These are phyloP conservation scores for Colletotrichum higginsianum DNA, from an alignment of 2,329 filamentous ascomycete species.

Conservation along the genomic window DNA sequence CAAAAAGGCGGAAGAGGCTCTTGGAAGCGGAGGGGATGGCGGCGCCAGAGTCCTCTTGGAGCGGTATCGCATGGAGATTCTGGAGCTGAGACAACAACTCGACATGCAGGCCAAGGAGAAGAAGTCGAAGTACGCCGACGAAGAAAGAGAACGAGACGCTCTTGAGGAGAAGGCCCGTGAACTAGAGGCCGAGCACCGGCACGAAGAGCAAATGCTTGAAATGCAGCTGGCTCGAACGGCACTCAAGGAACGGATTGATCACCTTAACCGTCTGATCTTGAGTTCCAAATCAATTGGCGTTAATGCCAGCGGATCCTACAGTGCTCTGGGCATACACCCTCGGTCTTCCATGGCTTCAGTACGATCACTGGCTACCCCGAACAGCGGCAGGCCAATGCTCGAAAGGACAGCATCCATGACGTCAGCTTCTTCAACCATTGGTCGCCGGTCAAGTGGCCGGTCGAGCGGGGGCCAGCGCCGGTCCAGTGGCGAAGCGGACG, in stretches of 20 bases:
- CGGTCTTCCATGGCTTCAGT: conserved; percentile 69
- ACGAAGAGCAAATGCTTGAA: conserved; percentile 98
- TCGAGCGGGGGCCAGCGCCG: conserved; percentile 62
- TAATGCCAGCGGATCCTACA: conserved; percentile 82
- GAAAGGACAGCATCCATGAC: conserved; percentile 78
- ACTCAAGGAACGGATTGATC: conserved; percentile 96
- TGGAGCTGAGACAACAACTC: conserved; percentile 83
- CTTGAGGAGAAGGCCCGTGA: conserved; percentile 82
- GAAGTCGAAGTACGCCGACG: conserved; percentile 73
- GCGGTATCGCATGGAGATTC: conserved; percentile 93
- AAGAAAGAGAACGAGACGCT: conserved; percentile 73
- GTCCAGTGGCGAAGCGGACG: conserved; percentile 58
- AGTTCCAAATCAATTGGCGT: conserved; percentile 97
- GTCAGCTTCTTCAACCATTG: conserved; percentile 74
- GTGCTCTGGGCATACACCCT: conserved; percentile 70
- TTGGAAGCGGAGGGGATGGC: conserved; percentile 85
- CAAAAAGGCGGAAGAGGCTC: conserved; percentile 92
- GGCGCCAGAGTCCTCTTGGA: conserved; percentile 90
- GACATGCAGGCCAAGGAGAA: conserved; percentile 84
- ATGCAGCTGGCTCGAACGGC: conserved; percentile 98
- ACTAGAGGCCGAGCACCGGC: conserved; percentile 85
- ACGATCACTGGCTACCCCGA: conserved; percentile 78
- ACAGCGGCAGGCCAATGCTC: conserved; percentile 63
- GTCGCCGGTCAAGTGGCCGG: conserved; percentile 65
- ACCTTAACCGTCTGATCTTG: conserved; percentile 93